A percentile compares a stretch with the other conserved stretches of the same genome.
Evolutionary conservation across 352 stramenopile genomes (phyloP).

Genomic region (Phytopythium mirpurense): DNA sequence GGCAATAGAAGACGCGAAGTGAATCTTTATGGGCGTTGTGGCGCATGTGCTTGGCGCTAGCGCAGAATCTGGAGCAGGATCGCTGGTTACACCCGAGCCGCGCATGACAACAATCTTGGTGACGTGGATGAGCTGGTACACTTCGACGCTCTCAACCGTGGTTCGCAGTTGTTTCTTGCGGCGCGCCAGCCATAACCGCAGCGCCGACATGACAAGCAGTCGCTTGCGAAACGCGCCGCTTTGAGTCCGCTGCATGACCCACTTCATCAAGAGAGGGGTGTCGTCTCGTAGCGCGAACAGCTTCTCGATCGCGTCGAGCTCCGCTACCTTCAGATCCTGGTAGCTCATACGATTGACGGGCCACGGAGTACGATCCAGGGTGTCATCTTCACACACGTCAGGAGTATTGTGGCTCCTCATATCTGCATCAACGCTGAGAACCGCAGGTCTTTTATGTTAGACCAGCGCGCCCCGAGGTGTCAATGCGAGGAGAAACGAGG

Average conservation of each 20-base stretch:
- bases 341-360: constrained; percentile 67
- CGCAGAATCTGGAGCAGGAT: not conserved
- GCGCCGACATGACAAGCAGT: constrained; percentile 49
- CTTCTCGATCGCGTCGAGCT: constrained; percentile 35
- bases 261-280: constrained; percentile 51
- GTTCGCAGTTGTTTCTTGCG: constrained; percentile 39
- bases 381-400: constrained; percentile 15
- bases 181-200: constrained; percentile 47
- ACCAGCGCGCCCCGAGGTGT: too few relatives aligned
- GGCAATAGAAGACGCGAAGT: not conserved
- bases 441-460: too few relatives aligned
- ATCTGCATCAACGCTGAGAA: not conserved
- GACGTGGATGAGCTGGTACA: constrained; percentile 44
- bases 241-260: constrained; percentile 45
- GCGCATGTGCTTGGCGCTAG: constrained; percentile 4
- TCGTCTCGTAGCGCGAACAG: constrained; percentile 47
- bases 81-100: not conserved
- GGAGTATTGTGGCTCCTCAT: not conserved
- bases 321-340: constrained; percentile 36
- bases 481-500: not conserved
- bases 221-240: constrained; percentile 32
- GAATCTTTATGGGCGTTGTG: constrained; percentile 28
- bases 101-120: constrained; percentile 30
- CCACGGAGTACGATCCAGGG: constrained; percentile 27
- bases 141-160: constrained; percentile 21